These are phyloP conservation scores for Osmozyma mogii DNA, from an alignment of 805 yeast genomes.

Conservation along the genomic window DNA sequence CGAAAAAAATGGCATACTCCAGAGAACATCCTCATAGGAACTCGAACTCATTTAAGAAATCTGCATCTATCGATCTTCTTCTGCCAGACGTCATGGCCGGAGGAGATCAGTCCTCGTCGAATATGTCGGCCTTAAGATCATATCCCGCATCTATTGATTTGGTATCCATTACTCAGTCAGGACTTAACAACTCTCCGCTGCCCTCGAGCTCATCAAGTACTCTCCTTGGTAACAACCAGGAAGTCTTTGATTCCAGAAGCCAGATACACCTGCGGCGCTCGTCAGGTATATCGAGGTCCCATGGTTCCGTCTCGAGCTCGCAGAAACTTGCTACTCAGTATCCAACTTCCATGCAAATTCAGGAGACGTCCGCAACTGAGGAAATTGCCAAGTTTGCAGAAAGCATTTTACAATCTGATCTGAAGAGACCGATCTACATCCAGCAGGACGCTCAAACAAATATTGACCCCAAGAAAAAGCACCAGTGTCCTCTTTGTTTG, in stretches of 20 bases:
- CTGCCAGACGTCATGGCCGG: conserved; percentile 10
- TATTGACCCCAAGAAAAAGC: conserved; percentile 44
- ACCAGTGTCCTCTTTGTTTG: conserved; percentile 58
- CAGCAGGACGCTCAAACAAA: conserved; percentile 25
- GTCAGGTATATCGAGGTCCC: not conserved
- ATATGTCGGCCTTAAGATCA: conserved; percentile 27
- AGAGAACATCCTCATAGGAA: too few relatives aligned
- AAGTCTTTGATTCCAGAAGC: conserved; percentile 1
- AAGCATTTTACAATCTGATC: conserved; percentile 14
- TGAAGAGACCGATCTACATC: conserved; percentile 15
- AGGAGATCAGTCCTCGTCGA: conserved; percentile 6
- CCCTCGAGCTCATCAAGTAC: conserved; percentile 1
- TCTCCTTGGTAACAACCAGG: not conserved
- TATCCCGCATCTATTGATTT: conserved; percentile 46
- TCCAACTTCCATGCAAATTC: conserved; percentile 11
- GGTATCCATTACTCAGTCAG: conserved; percentile 41
- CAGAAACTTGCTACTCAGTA: conserved; percentile 1
- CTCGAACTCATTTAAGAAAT: too few relatives aligned
- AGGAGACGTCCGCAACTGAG: conserved; percentile 12
- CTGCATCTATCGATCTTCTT: conserved; percentile 10
- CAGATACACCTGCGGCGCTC: conserved; percentile 1
- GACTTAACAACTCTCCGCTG: conserved; percentile 6
- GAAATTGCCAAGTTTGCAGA: conserved; percentile 16
- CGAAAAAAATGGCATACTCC: too few relatives aligned
- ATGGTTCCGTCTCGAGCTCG: not conserved